These are phyloP conservation scores for Acanthamoeba lugdunensis DNA, from an alignment of 208 protist genomes.

Conservation along the genomic window DNA sequence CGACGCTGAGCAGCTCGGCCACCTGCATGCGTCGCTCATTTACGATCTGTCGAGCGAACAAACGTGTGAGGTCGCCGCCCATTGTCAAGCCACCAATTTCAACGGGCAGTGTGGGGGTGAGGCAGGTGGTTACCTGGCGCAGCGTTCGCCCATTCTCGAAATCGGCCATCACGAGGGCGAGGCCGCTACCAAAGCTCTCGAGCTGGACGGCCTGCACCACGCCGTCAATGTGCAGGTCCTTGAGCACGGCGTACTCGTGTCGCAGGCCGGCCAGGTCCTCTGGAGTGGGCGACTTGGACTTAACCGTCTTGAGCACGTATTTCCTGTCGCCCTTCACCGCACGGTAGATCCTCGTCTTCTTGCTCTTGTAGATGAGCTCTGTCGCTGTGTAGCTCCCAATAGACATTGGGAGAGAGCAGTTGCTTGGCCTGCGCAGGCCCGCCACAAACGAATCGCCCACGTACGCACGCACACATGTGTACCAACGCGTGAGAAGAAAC, in stretches of 20 bases:
- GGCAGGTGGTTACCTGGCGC: no score
- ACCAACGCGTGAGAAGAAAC: no score
- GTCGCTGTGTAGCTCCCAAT: neutral
- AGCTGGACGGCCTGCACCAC: conserved; percentile 40
- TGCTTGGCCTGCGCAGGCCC: no score
- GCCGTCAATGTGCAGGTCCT: conserved; percentile 60
- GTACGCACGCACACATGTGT: no score
- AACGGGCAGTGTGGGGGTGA: no score
- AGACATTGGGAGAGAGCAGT: no score
- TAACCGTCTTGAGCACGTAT: neutral
- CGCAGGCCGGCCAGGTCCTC: neutral
- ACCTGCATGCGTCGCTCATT: neutral
- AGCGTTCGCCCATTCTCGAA: neutral
- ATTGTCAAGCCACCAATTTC: no score
- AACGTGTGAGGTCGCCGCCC: no score
- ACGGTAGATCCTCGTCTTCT: neutral
- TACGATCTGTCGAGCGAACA: no score
- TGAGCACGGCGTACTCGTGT: conserved; percentile 63
- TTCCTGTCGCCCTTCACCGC: neutral
- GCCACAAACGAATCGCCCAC: no score
- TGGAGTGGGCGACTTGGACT: neutral
- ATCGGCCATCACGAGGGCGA: conserved; percentile 49
- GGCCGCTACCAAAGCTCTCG: conserved; percentile 2
- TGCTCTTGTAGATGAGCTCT: neutral
- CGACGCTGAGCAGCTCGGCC: conserved; percentile 18